These are phyloP conservation scores for Neurospora sublineolata DNA, from an alignment of 495 filamentous ascomycete species.

Conservation along the genomic window DNA sequence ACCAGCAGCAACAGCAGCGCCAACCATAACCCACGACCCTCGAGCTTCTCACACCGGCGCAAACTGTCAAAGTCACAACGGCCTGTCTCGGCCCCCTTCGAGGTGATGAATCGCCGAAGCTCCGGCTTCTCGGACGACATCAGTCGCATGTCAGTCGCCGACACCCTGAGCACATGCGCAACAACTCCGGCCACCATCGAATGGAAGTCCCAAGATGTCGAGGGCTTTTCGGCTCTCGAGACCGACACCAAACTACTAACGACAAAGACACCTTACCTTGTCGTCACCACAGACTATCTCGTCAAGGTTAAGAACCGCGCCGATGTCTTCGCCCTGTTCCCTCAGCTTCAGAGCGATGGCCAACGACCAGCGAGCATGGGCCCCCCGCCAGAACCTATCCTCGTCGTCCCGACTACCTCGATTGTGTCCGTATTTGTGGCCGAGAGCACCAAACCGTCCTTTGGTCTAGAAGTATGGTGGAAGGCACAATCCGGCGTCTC, in stretches of 20 bases:
- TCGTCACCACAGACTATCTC: conserved; percentile 77
- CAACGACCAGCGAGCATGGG: conserved; percentile 5
- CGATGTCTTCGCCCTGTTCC: conserved; percentile 37
- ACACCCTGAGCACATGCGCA: conserved; percentile 9
- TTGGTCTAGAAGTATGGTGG: conserved; percentile 79
- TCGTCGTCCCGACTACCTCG: conserved; percentile 52
- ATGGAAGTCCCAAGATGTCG: conserved; percentile 29
- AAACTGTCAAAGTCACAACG: conserved; percentile 17
- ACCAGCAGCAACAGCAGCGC: conserved; percentile 3
- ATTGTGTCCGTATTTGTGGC: conserved; percentile 68
- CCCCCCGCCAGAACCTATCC: conserved; percentile 14
- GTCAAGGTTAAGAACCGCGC: conserved; percentile 70
- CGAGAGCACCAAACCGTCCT: conserved; percentile 69
- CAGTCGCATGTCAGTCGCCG: conserved; percentile 13
- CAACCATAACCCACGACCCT: neutral
- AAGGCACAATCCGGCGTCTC: conserved; percentile 45
- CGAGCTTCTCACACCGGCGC: conserved; percentile 4
- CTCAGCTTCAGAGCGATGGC: conserved; percentile 14
- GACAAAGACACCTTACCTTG: conserved; percentile 79
- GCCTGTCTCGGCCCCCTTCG: conserved; percentile 8
- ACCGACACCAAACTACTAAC: conserved; percentile 69
- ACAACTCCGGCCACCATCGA: conserved; percentile 11
- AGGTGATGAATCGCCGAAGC: conserved; percentile 10
- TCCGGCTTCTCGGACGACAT: conserved; percentile 20
- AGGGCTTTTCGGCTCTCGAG: conserved; percentile 61